phyloP scores from a whole-genome alignment of 164 flowering plant genomes.

The Annona cherimola region DNA sequence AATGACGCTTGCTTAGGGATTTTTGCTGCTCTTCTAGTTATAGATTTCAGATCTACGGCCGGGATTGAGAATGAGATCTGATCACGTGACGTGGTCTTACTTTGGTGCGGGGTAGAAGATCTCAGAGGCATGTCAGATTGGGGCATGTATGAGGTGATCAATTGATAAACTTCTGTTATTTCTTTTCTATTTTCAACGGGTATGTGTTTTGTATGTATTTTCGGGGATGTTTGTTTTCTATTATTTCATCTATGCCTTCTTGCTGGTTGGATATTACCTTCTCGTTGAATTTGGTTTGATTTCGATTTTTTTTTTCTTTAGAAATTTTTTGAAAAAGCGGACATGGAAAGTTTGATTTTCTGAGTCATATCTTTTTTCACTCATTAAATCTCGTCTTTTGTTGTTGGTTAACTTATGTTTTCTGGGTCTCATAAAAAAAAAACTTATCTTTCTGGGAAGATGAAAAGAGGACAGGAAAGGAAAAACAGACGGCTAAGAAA shows the following conservation, averaged over 20 bases:
- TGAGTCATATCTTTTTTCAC: too few relatives aligned
- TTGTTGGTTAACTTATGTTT: too few relatives aligned
- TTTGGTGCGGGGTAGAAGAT: constrained; percentile 8
- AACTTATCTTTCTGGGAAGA: too few relatives aligned
- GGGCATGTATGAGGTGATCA: constrained; percentile 20
- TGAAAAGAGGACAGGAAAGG: too few relatives aligned
- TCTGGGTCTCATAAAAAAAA: too few relatives aligned
- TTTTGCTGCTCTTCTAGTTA: too few relatives aligned
- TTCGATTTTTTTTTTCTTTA: background rate
- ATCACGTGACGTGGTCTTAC: background rate
- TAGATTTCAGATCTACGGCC: background rate
- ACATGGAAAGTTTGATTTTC: background rate
- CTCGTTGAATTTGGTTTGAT: background rate
- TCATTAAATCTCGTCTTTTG: too few relatives aligned
- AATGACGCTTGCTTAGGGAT: background rate
- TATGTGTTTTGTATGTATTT: too few relatives aligned
- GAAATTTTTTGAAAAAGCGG: background rate
- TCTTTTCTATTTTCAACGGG: background rate
- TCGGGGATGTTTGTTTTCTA: background rate
- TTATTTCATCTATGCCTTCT: background rate
- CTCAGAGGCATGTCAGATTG: constrained; percentile 21
- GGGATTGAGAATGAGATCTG: constrained; percentile 6
- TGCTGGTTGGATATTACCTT: background rate
- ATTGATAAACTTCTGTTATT: background rate
- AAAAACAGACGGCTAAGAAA: too few relatives aligned